These are phyloP conservation scores for Cudoniella acicularis DNA, from an alignment of 495 filamentous ascomycete genomes.

Conservation along the genomic window DNA sequence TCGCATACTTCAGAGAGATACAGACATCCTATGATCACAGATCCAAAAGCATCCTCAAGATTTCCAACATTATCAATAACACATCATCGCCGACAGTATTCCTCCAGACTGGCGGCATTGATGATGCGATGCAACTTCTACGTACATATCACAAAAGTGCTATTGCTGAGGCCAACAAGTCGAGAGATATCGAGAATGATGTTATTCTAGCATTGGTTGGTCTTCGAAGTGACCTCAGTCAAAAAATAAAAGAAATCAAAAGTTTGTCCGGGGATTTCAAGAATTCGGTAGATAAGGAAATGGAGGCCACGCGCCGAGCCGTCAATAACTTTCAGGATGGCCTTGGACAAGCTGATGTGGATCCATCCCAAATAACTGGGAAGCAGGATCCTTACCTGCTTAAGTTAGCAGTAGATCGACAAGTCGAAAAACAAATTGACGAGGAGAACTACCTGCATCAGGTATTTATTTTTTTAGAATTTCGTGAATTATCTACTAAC, in stretches of 20 bases:
- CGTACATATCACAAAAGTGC: constrained; percentile 77
- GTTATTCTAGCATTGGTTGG: constrained; percentile 84
- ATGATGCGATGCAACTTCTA: constrained; percentile 79
- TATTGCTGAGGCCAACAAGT: constrained; percentile 81
- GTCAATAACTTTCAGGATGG: constrained; percentile 77
- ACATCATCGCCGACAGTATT: constrained; percentile 68
- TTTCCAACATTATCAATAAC: constrained; percentile 80
- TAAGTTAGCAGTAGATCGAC: constrained; percentile 76
- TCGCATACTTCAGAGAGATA: constrained; percentile 90
- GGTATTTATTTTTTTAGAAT: constrained; percentile 45
- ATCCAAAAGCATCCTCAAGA: constrained; percentile 75
- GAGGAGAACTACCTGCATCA: constrained; percentile 96
- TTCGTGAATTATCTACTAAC: neutral
- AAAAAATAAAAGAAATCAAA: constrained; percentile 98
- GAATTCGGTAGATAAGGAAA: constrained; percentile 79
- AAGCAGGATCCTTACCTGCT: constrained; percentile 91
- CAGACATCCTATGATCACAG: constrained; percentile 86
- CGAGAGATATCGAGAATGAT: constrained; percentile 83
- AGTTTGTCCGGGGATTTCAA: constrained; percentile 90
- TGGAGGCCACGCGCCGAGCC: constrained; percentile 63
- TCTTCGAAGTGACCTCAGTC: constrained; percentile 79
- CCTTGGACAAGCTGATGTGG: constrained; percentile 71
- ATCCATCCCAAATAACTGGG: constrained; percentile 68
- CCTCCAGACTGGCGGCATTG: constrained; percentile 72
- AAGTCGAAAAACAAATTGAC: constrained; percentile 87